Base-by-base conservation (phyloP, 1,139 yeast species). In the Saccharomyces hybrid region DNA sequence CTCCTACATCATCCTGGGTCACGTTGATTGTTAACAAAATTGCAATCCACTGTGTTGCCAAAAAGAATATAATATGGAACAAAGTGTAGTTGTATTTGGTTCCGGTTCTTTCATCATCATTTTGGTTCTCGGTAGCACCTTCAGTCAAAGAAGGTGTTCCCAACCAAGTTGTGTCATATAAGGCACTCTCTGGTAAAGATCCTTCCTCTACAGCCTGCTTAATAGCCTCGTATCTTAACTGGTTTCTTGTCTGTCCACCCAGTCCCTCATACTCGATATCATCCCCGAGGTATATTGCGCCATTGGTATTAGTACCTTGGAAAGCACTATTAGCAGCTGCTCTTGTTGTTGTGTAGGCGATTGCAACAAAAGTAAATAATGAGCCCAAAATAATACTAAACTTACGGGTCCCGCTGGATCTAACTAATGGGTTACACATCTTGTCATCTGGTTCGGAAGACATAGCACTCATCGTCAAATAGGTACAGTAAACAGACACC, bases 41-140 rank as follows among this genome's bases (percentile, higher is more conserved):
- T 1, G 99, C 97, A 51, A 93, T 91, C 81, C 96, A 95, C 70
- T 93, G 99, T 0, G 99, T 93, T 0, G 99, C 99, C 60, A 95
- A 76, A 68, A 95, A 84, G 77, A 95, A 95, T 44, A 95, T 88
- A 32, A 91, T 69, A 69, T 95, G 99, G 77, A 93, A 95, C 53
- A 91, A 73, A 2, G 90, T 79, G 69, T 93, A 93, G 70, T 88
- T 91, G 74, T 93, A 93, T 67, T 85, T 87, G 1, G 95, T 91
- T 42, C 80, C 76, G 48, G 74, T 73, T 53, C 78, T 73, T 62
- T 87, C 95, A 60, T 85, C 95, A 56, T 82, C 88, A 23, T 67
- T 70, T 42, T 78, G 80, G 9, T 75, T 81, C 51, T 76, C 80
- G 56, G 79, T 80, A 16, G 41, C 48, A 13, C 46, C 50, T 3